phyloP scores from a whole-genome alignment of 2,329 filamentous ascomycete species.

The Bipolaris victoriae region DNA sequence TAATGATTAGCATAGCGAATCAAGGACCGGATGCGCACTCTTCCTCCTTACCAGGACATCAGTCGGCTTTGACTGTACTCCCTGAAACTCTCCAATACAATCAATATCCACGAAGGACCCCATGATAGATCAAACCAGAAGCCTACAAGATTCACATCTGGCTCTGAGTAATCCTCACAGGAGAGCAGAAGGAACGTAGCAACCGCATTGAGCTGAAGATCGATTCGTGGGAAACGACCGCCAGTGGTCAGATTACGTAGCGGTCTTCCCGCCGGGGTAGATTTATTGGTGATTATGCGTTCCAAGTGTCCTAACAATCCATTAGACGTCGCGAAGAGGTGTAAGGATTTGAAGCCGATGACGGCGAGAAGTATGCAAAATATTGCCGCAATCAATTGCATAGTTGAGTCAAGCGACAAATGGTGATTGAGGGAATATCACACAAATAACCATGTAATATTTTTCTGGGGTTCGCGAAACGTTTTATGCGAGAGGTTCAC shows the following conservation, averaged over 20 bases:
- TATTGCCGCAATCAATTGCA: neutral
- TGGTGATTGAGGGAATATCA: too few species aligned
- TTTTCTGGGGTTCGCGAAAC: too few species aligned
- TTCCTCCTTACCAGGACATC: conserved; percentile 2
- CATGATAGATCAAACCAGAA: conserved; percentile 1
- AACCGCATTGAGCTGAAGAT: conserved; percentile 2
- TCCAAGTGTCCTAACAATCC: neutral
- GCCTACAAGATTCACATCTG: conserved; percentile 1
- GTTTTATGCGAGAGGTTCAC: neutral
- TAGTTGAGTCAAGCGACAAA: neutral
- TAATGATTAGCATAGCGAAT: neutral
- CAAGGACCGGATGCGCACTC: neutral
- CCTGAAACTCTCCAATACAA: conserved; percentile 2
- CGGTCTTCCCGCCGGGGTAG: neutral
- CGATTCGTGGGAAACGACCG: neutral
- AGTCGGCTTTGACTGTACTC: neutral
- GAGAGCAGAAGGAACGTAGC: neutral
- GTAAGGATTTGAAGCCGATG: neutral
- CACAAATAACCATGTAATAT: too few species aligned
- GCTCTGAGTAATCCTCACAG: neutral
- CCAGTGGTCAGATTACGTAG: neutral
- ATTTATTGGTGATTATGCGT: neutral
- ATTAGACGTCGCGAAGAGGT: neutral
- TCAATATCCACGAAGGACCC: conserved; percentile 1
- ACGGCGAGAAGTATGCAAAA: neutral